Evolutionary conservation across 2,329 filamentous ascomycete genomes (phyloP), one percentile per base, ranked within the genome.

Genomic region (Thielaviopsis populi): DNA sequence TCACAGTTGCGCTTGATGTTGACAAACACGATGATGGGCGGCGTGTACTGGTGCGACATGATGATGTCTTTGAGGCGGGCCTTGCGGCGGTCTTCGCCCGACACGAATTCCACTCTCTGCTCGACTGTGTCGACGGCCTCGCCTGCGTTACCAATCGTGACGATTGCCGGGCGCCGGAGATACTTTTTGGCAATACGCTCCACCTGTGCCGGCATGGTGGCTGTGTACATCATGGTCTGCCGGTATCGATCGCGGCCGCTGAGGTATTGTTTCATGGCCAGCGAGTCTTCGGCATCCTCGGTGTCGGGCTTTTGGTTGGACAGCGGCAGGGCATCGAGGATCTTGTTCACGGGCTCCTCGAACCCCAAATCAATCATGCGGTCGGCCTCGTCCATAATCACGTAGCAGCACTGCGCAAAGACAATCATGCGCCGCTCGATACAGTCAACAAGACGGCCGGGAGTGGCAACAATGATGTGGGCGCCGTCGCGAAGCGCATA

Each of bases 211-310:
- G 94, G 91, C 94, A 99, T 99, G 33, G 94, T 99, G 62, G 94
- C 94, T 68, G 94, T 97, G 83, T 97, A 99, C 94, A 99, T 99
- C 94, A 99, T 99, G 0, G 94, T 99, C 74, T 99, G 92, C 66
- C 94, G 81, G 76, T 97, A 97, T 24, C 88, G 82, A 70, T 91
- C 87, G 68, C 84, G 84, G 19, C 84, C 84, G 62, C 86, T 85
- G 1, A 95, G 76, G 70, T 88, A 87, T 65, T 83, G 81, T 69
- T 85, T 86, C 92, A 97, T 97, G n/a, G 86, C 84, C 64, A 82
- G 78, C 0, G 88, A 79, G 71, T 97, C 83, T 74, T 99, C 94
- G 5, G 94, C 94, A 62, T 89, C 89, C 13, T 97, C 92, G 0
- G 83, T 88, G 74, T 99, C 94, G 0, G 94, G 94, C 74, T 97